A percentile compares a stretch with the other conserved stretches of the same genome.
Evolutionary conservation across 306 rosid species (phyloP).

Genomic region (Heteromeles arbutifolia): DNA sequence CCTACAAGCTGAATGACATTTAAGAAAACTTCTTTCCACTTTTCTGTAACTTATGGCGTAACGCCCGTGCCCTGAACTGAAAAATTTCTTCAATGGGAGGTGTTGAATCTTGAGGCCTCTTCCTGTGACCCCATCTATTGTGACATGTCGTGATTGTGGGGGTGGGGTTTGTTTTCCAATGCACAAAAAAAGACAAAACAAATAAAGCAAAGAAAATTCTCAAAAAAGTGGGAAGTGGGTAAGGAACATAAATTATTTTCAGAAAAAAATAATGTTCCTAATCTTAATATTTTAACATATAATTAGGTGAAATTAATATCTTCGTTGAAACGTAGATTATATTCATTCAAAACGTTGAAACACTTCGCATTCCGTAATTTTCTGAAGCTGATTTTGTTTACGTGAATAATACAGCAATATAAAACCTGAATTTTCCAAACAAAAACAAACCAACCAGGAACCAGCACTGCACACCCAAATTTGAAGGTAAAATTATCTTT

Average conservation of each 20-base stretch:
- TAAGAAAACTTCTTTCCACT: too few relatives aligned
- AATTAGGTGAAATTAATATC: background rate
- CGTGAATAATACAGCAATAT: background rate
- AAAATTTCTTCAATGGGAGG: background rate
- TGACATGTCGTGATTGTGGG: background rate
- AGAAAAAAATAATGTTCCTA: background rate
- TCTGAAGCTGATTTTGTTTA: background rate
- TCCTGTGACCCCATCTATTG: too few relatives aligned
- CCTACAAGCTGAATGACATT: too few relatives aligned
- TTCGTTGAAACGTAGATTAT: background rate
- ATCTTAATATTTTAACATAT: background rate
- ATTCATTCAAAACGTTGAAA: background rate
- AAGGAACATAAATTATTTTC: background rate
- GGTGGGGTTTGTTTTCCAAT: background rate
- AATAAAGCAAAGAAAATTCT: background rate
- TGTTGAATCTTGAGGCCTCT: background rate
- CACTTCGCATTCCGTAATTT: background rate
- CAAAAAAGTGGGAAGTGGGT: background rate
- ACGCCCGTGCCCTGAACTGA: too few relatives aligned
- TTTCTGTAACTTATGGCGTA: too few relatives aligned
- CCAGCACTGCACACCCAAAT: slow-evolving; percentile 25
- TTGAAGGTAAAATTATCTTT: slow-evolving; percentile 27
- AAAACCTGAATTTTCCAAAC: background rate
- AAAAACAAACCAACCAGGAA: background rate
- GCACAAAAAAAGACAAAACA: background rate